phyloP scores from a whole-genome alignment of 257 asterid species.

The Fraxinus excelsior region DNA sequence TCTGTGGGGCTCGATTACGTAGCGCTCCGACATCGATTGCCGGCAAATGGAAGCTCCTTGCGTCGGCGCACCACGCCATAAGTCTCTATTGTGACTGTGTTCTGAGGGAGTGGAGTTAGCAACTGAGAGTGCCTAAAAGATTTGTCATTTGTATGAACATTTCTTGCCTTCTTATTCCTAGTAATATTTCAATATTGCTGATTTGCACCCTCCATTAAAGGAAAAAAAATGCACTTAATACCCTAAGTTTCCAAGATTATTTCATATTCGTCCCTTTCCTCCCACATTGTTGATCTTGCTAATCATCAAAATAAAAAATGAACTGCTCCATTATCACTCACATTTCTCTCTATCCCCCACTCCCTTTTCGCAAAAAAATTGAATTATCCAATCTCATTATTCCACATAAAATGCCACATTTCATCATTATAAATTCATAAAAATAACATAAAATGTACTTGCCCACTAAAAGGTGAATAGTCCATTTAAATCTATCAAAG shows the following conservation, averaged over 20 bases:
- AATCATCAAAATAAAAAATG: neutral
- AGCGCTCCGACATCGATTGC: slow-evolving; percentile 55
- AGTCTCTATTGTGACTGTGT: neutral
- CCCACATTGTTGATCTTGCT: neutral
- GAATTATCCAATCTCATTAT: no score
- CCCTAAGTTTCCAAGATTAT: neutral
- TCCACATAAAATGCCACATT: no score
- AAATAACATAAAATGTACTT: no score
- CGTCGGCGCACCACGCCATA: slow-evolving; percentile 84
- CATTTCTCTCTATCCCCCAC: no score
- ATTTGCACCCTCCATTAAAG: neutral
- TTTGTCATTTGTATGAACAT: neutral
- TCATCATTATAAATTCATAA: no score
- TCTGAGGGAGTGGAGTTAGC: neutral
- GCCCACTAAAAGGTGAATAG: no score
- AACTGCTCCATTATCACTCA: no score
- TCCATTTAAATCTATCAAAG: no score
- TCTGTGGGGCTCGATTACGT: slow-evolving; percentile 53
- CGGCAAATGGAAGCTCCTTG: slow-evolving; percentile 71
- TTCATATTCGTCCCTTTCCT: neutral
- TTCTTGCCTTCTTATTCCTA: neutral
- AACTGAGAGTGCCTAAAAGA: neutral
- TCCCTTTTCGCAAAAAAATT: no score
- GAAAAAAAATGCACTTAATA: neutral
- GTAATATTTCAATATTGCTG: neutral